These are phyloP conservation scores for Neurospora tetrasperma DNA, from an alignment of 495 filamentous ascomycete species.

Conservation along the genomic window DNA sequence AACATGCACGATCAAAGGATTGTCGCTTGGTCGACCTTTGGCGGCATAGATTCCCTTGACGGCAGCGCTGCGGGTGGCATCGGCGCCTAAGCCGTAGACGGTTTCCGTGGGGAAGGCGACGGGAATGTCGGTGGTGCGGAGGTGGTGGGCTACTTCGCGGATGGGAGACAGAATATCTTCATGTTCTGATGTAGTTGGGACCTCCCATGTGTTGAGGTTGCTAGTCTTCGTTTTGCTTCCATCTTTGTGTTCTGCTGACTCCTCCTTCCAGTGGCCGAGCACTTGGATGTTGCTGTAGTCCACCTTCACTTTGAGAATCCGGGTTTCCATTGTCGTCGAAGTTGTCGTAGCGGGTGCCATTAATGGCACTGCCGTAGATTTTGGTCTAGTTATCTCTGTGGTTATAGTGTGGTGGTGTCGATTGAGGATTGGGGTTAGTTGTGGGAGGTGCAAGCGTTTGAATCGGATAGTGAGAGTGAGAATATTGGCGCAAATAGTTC, in stretches of 20 bases:
- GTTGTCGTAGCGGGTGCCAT: slow-evolving; percentile 1
- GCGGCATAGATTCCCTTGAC: slow-evolving; percentile 86
- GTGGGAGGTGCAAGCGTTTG: background rate
- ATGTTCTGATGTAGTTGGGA: slow-evolving; percentile 2
- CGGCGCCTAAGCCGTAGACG: slow-evolving; percentile 91
- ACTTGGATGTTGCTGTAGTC: slow-evolving; percentile 4
- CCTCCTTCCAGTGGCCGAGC: slow-evolving; percentile 16
- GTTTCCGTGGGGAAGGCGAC: slow-evolving; percentile 98
- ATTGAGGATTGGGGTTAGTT: background rate
- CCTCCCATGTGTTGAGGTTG: slow-evolving; percentile 13
- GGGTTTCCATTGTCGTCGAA: slow-evolving; percentile 21
- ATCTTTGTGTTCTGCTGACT: background rate
- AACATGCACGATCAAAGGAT: slow-evolving; percentile 90
- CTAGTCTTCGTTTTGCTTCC: background rate
- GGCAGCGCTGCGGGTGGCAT: slow-evolving; percentile 69
- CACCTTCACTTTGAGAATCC: slow-evolving; percentile 21
- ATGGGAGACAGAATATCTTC: slow-evolving; percentile 19
- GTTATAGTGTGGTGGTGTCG: background rate
- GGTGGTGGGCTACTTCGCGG: slow-evolving; percentile 45
- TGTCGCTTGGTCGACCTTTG: slow-evolving; percentile 85
- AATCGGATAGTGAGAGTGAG: background rate
- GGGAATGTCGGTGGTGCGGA: slow-evolving; percentile 55
- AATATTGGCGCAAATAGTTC: background rate
- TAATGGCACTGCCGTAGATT: background rate
- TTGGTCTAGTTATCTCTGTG: slow-evolving; percentile 3